Percentiles rank a stretch among this genome's conserved stretches.
phyloP scores from a whole-genome alignment of 495 filamentous ascomycete species.

The Parathielavia appendiculata region DNA sequence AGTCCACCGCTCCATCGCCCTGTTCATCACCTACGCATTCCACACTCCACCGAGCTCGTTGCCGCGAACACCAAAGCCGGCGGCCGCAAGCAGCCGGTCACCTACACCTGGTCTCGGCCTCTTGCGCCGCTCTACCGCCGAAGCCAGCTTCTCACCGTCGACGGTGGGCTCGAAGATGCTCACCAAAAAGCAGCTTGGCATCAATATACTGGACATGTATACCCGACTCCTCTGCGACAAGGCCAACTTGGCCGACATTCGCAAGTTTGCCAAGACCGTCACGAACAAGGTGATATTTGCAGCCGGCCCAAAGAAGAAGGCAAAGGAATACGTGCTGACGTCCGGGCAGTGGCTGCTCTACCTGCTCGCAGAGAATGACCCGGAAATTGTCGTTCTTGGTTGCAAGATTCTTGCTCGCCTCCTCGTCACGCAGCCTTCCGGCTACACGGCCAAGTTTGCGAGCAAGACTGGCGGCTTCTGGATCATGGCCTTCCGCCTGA shows the following conservation, averaged over 20 bases:
- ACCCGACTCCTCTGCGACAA: constrained; percentile 74
- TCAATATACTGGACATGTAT: constrained; percentile 75
- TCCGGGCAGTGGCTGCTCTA: constrained; percentile 81
- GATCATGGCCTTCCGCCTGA: constrained; percentile 75
- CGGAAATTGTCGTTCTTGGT: constrained; percentile 75
- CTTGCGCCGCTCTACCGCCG: constrained; percentile 30
- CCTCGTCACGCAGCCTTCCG: constrained; percentile 68
- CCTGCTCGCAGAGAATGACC: constrained; percentile 80
- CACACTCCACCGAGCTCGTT: constrained; percentile 56
- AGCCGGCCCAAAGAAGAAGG: constrained; percentile 17
- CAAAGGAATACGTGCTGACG: constrained; percentile 37
- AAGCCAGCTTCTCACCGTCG: constrained; percentile 16
- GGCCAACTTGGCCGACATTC: constrained; percentile 59
- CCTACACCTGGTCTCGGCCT: constrained; percentile 31
- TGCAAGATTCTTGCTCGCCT: constrained; percentile 83
- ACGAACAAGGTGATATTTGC: constrained; percentile 77
- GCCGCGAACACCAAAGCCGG: constrained; percentile 49
- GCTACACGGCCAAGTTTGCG: constrained; percentile 78
- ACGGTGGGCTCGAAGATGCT: constrained; percentile 29
- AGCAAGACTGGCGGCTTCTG: constrained; percentile 80
- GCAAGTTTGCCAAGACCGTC: constrained; percentile 88
- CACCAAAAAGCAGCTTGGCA: constrained; percentile 60
- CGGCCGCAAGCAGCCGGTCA: constrained; percentile 36
- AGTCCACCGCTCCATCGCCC: constrained; percentile 75
- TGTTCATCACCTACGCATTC: constrained; percentile 89